Evolutionary conservation across 495 filamentous ascomycete genomes (phyloP), one percentile per base, ranked within the genome.

Genomic region (Neurospora africana): DNA sequence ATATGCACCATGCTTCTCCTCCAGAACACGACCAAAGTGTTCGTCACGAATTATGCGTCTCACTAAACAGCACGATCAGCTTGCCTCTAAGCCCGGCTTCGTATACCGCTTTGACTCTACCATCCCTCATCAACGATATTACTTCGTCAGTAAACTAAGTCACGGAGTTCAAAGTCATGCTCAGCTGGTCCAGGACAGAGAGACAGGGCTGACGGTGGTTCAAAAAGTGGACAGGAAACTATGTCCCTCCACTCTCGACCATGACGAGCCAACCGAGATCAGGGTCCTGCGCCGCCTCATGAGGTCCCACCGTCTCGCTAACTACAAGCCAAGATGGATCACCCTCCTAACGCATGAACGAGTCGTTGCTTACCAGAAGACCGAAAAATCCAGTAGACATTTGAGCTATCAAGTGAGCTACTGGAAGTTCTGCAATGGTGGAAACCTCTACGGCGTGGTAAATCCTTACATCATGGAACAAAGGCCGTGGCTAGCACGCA

Each of bases 381-480:
- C 39, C 7, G 4, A 39, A 4, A 30, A n/a, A 5, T 3, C 13
- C 6, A 53, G 61, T 4, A 5, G 1, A 11, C 6, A 33, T 17
- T 21, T 38, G 27, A 67, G 44, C 40, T 4, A 19, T 4, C 70
- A 47, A 6, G 39, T 70, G 4, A 74, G 68, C 19, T 74, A 72
- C 47, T 72, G 65, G 70, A 72, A 65, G 44, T 65, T 72, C 37
- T 74, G 70, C 67, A 74, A 74, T 39, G 44, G 43, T 8, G 38
- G 67, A 15, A 67, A 1, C 1, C 19, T 74, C 5, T 27, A 11
- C n/a, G 61, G 40, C 69, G 37, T 65, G 61, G 2, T 15, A 0
- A 13, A 5, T 0, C 11, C 4, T 8, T 61, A 30, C 69, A 35
- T 21, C 44, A 4, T 35, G 53, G 23, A 61, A 17, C 53, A 30